Percentiles rank a stretch among this genome's conserved stretches.
Conservation (phyloP, 2,329 filamentous ascomycete species). For the Bipolaris bicolor region DNA sequence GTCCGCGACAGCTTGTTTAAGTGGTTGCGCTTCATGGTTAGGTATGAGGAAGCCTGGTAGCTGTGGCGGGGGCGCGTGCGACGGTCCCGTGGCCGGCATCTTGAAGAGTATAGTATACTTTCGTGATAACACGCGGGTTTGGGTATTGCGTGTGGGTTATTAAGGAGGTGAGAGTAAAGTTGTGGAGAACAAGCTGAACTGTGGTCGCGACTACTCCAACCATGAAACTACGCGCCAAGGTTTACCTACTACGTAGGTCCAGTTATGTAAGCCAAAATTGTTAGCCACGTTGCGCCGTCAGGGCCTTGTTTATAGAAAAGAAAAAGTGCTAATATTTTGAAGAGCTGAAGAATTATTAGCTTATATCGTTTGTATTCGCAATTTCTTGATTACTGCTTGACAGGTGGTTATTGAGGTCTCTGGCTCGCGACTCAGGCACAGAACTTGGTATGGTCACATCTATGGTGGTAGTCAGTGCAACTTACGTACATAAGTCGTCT, state of each 20-base stretch:
- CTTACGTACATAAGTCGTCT: not conserved
- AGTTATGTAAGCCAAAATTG: constrained; percentile 7
- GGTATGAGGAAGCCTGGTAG: constrained; percentile 43
- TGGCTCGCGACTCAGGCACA: not conserved
- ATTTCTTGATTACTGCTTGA: not conserved
- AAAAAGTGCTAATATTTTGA: not conserved
- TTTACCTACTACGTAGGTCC: not conserved
- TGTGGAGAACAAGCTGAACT: not conserved
- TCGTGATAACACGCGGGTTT: not conserved
- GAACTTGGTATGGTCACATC: not conserved
- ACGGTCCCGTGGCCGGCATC: constrained; percentile 28
- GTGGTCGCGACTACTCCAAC: not conserved
- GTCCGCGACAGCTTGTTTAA: constrained; percentile 75
- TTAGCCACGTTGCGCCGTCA: not conserved
- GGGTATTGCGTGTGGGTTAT: not conserved
- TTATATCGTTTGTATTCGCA: not conserved
- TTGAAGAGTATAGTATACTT: not conserved
- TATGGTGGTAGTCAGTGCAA: not conserved
- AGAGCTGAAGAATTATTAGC: not conserved
- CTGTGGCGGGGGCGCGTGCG: constrained; percentile 40
- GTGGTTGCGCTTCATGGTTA: constrained; percentile 47
- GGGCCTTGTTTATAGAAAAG: not conserved
- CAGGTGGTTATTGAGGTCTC: not conserved
- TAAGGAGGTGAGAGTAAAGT: not conserved
- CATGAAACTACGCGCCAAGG: constrained; percentile 7